These are phyloP conservation scores for Phallus indusiatus DNA, from an alignment of 768 basidiomycete species.

Conservation along the genomic window DNA sequence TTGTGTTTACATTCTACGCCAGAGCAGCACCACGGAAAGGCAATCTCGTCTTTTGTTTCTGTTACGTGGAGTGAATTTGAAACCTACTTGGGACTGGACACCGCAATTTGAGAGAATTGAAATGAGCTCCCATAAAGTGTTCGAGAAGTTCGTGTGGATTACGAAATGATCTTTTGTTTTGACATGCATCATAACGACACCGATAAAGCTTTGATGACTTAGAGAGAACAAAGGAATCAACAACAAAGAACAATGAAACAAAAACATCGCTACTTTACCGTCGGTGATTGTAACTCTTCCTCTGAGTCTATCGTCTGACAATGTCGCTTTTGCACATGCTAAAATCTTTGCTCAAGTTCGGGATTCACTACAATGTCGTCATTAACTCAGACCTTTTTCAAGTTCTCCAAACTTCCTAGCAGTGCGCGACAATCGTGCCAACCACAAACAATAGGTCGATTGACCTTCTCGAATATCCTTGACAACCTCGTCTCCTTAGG, in stretches of 20 bases:
- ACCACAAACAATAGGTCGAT: neutral
- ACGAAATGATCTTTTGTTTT: neutral
- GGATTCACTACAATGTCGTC: neutral
- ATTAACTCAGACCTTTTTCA: neutral
- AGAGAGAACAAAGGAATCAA: neutral
- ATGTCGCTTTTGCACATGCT: constrained; percentile 2
- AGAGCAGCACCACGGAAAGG: neutral
- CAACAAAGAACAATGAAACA: neutral
- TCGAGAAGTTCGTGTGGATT: neutral
- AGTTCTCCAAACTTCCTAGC: neutral
- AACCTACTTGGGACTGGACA: neutral
- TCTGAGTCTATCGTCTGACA: neutral
- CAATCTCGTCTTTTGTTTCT: no score
- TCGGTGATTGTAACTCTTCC: neutral
- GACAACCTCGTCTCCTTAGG: neutral
- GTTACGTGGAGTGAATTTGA: neutral
- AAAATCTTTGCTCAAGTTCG: no score
- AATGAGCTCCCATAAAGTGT: neutral
- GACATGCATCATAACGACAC: constrained; percentile 1
- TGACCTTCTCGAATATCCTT: neutral
- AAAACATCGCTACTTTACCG: neutral
- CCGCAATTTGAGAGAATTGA: neutral
- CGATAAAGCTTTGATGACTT: constrained; percentile 4
- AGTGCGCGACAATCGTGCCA: neutral
- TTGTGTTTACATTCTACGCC: neutral